Conservation (phyloP, 352 stramenopile species). For the Phytophthora chlamydospora region DNA sequence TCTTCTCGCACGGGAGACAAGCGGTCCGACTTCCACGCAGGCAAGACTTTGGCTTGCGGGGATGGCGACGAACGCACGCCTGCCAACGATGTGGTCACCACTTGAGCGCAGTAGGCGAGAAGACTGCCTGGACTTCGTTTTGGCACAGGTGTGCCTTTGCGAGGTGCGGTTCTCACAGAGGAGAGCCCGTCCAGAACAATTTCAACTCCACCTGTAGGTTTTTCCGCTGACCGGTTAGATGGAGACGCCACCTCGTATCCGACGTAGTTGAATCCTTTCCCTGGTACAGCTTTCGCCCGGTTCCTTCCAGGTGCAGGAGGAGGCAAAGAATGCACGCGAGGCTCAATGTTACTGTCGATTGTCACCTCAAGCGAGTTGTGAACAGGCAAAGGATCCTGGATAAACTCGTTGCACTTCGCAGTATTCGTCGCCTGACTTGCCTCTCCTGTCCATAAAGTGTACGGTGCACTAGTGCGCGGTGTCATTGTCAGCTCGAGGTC, state of each 20-base stretch:
- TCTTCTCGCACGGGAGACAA: constrained; percentile 20
- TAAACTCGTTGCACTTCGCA: constrained; percentile 5
- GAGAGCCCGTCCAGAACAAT: constrained; percentile 21
- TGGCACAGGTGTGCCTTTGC: constrained; percentile 7
- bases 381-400: constrained; percentile 7
- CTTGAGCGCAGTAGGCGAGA: constrained; percentile 51
- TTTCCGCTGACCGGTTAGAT: constrained; percentile 6
- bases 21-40: constrained; percentile 37
- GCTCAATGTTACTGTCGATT: constrained; percentile 6
- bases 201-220: constrained; percentile 9
- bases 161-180: constrained; percentile 4
- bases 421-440: constrained; percentile 18
- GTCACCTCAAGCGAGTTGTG: constrained; percentile 7
- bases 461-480: constrained; percentile 13
- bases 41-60: constrained; percentile 39
- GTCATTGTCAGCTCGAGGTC: constrained; percentile 24
- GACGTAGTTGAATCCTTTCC: constrained; percentile 26
- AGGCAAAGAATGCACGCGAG: constrained; percentile 2
- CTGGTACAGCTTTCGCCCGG: constrained; percentile 16
- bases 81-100: constrained; percentile 39
- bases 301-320: constrained; percentile 25
- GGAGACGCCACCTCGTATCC: constrained; percentile 13
- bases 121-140: constrained; percentile 39
- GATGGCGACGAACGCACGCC: constrained; percentile 18
- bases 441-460: constrained; percentile 20